phyloP scores from a whole-genome alignment of 768 basidiomycete species.

The Psilocybe subaeruginosa region DNA sequence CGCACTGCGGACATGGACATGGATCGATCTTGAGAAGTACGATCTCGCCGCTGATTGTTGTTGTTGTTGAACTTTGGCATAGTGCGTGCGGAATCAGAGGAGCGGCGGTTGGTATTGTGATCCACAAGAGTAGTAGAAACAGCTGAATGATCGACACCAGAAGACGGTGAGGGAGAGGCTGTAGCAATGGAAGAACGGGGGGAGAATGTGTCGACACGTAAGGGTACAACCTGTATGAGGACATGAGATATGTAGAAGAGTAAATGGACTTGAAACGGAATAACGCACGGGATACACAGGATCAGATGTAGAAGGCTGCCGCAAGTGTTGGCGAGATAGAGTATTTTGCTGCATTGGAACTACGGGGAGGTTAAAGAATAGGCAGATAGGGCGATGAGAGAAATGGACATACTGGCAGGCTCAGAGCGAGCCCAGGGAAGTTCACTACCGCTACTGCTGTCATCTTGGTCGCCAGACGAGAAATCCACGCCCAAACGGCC shows the following conservation, averaged over 20 bases:
- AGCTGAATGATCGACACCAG: slow-evolving; percentile 35
- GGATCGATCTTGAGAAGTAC: slow-evolving; percentile 66
- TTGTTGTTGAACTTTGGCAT: slow-evolving; percentile 46
- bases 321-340: slow-evolving; percentile 31
- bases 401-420: slow-evolving; percentile 42
- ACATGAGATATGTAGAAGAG: slow-evolving; percentile 9
- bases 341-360: slow-evolving; percentile 23
- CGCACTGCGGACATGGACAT: slow-evolving; percentile 76
- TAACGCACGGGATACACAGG: slow-evolving; percentile 25
- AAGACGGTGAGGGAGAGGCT: slow-evolving; percentile 31
- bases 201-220: slow-evolving; percentile 61
- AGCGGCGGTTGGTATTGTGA: slow-evolving; percentile 52
- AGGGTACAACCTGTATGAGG: slow-evolving; percentile 41
- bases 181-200: slow-evolving; percentile 42
- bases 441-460: slow-evolving; percentile 51
- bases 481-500: slow-evolving; percentile 66
- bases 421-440: slow-evolving; percentile 59
- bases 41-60: slow-evolving; percentile 55
- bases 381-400: slow-evolving; percentile 18
- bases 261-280: slow-evolving; percentile 11
- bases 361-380: slow-evolving; percentile 23
- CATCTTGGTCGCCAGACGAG: slow-evolving; percentile 36
- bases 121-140: slow-evolving; percentile 37
- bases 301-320: slow-evolving; percentile 30
- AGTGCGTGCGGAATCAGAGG: slow-evolving; percentile 71